Conservation (phyloP, 2,329 filamentous ascomycete genomes). For the Aspergillus neoniger region DNA sequence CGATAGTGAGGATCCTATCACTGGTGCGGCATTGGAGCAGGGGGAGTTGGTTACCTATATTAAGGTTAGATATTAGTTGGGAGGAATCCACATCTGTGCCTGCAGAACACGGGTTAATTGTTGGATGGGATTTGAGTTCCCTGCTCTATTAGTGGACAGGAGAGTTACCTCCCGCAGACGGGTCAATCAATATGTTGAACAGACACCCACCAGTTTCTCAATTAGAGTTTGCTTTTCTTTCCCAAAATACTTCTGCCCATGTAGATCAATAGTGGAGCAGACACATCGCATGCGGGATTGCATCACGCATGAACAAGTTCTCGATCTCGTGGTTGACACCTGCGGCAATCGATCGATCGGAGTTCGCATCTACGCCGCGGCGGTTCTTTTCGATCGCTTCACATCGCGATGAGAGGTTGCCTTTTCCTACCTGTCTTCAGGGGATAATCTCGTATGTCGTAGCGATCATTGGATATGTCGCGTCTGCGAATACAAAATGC, state of each 20-base stretch:
- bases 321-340: slow-evolving; percentile 16
- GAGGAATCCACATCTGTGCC: no score
- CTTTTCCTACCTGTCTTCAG: slow-evolving; percentile 6
- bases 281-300: slow-evolving; percentile 4
- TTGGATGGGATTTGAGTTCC: neutral
- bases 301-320: slow-evolving; percentile 6
- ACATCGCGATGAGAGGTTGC: neutral
- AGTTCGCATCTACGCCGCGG: neutral
- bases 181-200: neutral
- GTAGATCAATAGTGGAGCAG: neutral
- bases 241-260: neutral
- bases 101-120: no score
- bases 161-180: neutral
- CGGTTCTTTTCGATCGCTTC: slow-evolving; percentile 8
- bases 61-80: neutral
- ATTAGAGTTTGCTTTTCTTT: no score
- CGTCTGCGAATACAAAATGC: neutral
- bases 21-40: neutral
- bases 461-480: slow-evolving; percentile 11
- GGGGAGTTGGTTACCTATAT: slow-evolving; percentile 3
- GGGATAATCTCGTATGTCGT: neutral
- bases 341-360: slow-evolving; percentile 15
- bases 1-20: neutral
- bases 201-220: neutral
- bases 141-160: neutral